phyloP scores from a whole-genome alignment of 2,329 filamentous ascomycete genomes.

The Xylariales sp. region DNA sequence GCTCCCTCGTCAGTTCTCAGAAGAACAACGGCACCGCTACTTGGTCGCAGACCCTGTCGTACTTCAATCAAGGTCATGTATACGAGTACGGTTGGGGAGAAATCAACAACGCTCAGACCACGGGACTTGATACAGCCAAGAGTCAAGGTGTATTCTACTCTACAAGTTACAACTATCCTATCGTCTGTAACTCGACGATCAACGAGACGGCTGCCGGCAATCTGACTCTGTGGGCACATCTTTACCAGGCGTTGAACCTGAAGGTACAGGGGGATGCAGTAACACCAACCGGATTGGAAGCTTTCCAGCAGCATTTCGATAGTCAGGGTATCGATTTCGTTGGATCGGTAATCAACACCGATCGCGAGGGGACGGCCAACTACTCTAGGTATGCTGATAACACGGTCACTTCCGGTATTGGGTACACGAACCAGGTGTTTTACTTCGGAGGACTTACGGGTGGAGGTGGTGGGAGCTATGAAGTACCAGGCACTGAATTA shows the following conservation, averaged over 20 bases:
- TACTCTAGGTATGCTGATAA: slow-evolving; percentile 46
- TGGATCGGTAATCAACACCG: slow-evolving; percentile 38
- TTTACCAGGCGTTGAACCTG: slow-evolving; percentile 36
- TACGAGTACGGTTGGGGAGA: slow-evolving; percentile 22
- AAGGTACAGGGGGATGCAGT: slow-evolving; percentile 33
- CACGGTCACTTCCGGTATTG: slow-evolving; percentile 45
- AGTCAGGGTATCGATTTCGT: slow-evolving; percentile 17
- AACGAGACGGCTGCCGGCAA: slow-evolving; percentile 35
- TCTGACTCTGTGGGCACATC: slow-evolving; percentile 37
- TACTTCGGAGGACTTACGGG: slow-evolving; percentile 42
- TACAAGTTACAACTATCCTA: slow-evolving; percentile 52
- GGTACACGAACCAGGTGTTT: slow-evolving; percentile 53
- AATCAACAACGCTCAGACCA: slow-evolving; percentile 26
- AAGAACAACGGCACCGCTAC: slow-evolving; percentile 32
- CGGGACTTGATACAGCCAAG: slow-evolving; percentile 38
- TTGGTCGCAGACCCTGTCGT: slow-evolving; percentile 56
- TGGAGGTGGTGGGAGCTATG: slow-evolving; percentile 12
- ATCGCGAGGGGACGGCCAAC: slow-evolving; percentile 52
- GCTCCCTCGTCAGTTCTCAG: slow-evolving; percentile 46
- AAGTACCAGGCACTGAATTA: slow-evolving; percentile 32
- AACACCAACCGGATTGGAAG: slow-evolving; percentile 58
- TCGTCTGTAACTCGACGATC: slow-evolving; percentile 52
- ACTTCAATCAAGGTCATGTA: slow-evolving; percentile 45
- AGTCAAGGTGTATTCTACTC: slow-evolving; percentile 25
- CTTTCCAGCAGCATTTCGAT: slow-evolving; percentile 41